phyloP scores from a whole-genome alignment of 2,329 filamentous ascomycete genomes.

The Akanthomyces dipterigenus region DNA sequence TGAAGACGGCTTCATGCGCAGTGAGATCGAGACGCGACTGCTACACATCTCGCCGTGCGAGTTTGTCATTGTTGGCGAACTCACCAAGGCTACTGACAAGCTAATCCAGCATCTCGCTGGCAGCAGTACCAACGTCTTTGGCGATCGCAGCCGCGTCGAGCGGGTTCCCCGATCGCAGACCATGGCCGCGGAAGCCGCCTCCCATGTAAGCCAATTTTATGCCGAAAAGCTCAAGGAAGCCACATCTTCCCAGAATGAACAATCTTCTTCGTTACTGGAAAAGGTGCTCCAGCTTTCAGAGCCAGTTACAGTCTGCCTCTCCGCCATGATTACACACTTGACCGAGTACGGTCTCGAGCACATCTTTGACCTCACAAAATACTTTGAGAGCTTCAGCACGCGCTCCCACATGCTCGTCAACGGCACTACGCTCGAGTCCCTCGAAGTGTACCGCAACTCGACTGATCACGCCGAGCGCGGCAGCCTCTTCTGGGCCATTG shows the following conservation, averaged over 20 bases:
- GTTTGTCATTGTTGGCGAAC: slow-evolving; percentile 83
- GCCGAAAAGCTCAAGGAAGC: slow-evolving; percentile 70
- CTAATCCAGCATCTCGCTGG: slow-evolving; percentile 83
- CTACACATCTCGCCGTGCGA: slow-evolving; percentile 95
- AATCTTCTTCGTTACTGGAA: slow-evolving; percentile 64
- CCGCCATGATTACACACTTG: slow-evolving; percentile 91
- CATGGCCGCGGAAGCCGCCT: slow-evolving; percentile 76
- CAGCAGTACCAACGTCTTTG: slow-evolving; percentile 85
- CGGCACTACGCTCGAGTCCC: slow-evolving; percentile 85
- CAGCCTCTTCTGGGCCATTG: slow-evolving; percentile 90
- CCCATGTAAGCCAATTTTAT: slow-evolving; percentile 89
- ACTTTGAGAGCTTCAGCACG: slow-evolving; percentile 93
- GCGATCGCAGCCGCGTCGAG: slow-evolving; percentile 83
- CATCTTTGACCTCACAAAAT: slow-evolving; percentile 92
- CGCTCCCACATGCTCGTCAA: slow-evolving; percentile 93
- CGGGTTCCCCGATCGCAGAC: slow-evolving; percentile 69
- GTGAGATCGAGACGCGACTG: slow-evolving; percentile 90
- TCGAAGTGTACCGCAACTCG: slow-evolving; percentile 93
- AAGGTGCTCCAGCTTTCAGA: slow-evolving; percentile 82
- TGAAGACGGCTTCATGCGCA: slow-evolving; percentile 95
- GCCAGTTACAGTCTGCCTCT: slow-evolving; percentile 82
- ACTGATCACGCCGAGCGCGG: slow-evolving; percentile 81
- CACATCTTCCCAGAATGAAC: slow-evolving; percentile 44
- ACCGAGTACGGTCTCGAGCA: slow-evolving; percentile 90
- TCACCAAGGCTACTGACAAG: slow-evolving; percentile 89